Evolutionary conservation across 345 rosid genomes (phyloP).

Genomic region (Camelina laxa): DNA sequence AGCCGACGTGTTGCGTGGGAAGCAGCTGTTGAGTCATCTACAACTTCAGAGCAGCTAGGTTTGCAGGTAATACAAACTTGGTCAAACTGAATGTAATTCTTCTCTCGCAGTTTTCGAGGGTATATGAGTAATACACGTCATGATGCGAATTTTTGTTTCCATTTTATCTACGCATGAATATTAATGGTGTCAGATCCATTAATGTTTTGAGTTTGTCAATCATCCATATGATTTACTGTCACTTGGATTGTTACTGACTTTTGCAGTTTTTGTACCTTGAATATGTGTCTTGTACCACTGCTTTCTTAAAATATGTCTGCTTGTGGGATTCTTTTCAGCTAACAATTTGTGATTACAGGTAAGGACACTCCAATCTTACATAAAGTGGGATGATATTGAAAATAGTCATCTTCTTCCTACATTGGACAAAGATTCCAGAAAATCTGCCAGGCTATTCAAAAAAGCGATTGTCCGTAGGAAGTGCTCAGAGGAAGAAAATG

Average conservation of each 20-base stretch:
- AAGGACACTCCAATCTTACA: slow-evolving; percentile 77
- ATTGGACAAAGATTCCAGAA: slow-evolving; percentile 74
- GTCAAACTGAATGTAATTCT: slow-evolving; percentile 23
- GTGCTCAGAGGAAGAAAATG: slow-evolving; percentile 56
- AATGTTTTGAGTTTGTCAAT: slow-evolving; percentile 10
- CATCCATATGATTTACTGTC: slow-evolving; percentile 23
- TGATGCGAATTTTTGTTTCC: slow-evolving; percentile 23
- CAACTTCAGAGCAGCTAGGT: slow-evolving; percentile 82
- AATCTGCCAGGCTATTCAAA: slow-evolving; percentile 80
- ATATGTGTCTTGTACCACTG: slow-evolving; percentile 9
- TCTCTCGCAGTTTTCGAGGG: slow-evolving; percentile 10
- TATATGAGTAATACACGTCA: neutral
- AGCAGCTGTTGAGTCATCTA: slow-evolving; percentile 93
- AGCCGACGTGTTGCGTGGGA: slow-evolving; percentile 78
- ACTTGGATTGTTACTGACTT: slow-evolving; percentile 11
- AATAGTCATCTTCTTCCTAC: slow-evolving; percentile 60
- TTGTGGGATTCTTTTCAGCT: slow-evolving; percentile 29
- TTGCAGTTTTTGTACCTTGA: slow-evolving; percentile 4
- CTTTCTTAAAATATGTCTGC: slow-evolving; percentile 23
- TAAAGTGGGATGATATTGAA: slow-evolving; percentile 91
- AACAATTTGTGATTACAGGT: slow-evolving; percentile 59
- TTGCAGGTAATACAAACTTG: slow-evolving; percentile 59
- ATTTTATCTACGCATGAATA: slow-evolving; percentile 24
- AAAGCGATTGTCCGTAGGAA: slow-evolving; percentile 85
- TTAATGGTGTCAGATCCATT: slow-evolving; percentile 13